Percentiles rank a stretch among this genome's conserved stretches.
Evolutionary conservation across 192 early-diverging fungal species (phyloP).

Genomic region (Coemansia sp.): DNA sequence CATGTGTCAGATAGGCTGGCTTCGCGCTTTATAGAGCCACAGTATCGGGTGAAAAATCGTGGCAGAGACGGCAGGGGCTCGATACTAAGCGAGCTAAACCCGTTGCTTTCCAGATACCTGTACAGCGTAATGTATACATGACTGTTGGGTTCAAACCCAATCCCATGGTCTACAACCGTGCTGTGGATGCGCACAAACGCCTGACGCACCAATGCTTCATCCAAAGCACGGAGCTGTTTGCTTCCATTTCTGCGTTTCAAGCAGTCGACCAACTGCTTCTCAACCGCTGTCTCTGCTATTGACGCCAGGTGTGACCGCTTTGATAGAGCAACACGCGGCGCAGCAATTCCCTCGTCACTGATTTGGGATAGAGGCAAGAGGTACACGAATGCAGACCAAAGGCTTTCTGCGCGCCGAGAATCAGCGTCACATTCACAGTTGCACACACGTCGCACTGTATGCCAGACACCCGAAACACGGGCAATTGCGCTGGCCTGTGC

Average conservation of each 20-base stretch:
- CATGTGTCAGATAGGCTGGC: slow-evolving; percentile 33
- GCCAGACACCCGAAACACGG: slow-evolving; percentile 14
- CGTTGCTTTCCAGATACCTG: slow-evolving; percentile 29
- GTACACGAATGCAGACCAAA: slow-evolving; percentile 33
- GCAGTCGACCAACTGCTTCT: slow-evolving; percentile 14
- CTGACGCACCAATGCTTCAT: slow-evolving; percentile 36
- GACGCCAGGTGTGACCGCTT: slow-evolving; percentile 17
- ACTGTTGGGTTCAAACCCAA: slow-evolving; percentile 12
- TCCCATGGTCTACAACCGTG: slow-evolving; percentile 16
- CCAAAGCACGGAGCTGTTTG: slow-evolving; percentile 8
- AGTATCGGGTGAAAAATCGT: slow-evolving; percentile 52
- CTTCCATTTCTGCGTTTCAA: neutral
- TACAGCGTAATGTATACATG: slow-evolving; percentile 37
- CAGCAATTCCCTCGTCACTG: slow-evolving; percentile 47
- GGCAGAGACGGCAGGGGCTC: slow-evolving; percentile 51
- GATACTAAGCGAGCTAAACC: slow-evolving; percentile 42
- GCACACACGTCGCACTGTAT: slow-evolving; percentile 11
- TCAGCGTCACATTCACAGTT: neutral
- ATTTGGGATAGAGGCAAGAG: slow-evolving; percentile 32
- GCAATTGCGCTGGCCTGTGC: neutral
- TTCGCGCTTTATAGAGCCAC: slow-evolving; percentile 8
- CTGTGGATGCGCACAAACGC: slow-evolving; percentile 32
- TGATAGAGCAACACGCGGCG: slow-evolving; percentile 14
- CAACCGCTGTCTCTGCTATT: slow-evolving; percentile 25
- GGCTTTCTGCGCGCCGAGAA: neutral